Conservation (phyloP, 2,329 filamentous ascomycete genomes). For the Nemania bipapillata region DNA sequence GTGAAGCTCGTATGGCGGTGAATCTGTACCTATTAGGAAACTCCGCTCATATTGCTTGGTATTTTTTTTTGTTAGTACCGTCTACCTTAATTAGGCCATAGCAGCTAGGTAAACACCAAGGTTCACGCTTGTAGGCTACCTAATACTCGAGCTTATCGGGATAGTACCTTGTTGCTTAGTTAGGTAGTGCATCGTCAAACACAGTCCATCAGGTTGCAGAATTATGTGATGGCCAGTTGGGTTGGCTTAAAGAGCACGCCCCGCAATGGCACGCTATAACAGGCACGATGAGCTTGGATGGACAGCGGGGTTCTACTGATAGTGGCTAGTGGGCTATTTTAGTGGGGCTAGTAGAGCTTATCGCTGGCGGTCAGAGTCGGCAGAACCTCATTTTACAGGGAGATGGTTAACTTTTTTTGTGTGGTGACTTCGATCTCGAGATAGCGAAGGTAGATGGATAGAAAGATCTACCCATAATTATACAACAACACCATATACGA, state of each 20-base stretch:
- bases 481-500: background rate
- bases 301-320: constrained; percentile 39
- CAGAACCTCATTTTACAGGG: constrained; percentile 43
- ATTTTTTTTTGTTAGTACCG: background rate
- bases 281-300: background rate
- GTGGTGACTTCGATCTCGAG: constrained; percentile 21
- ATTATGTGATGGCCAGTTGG: background rate
- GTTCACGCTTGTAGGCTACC: no score
- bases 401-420: constrained; percentile 44
- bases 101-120: no score
- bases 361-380: constrained; percentile 44
- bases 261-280: background rate
- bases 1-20: constrained; percentile 23
- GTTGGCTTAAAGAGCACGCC: background rate
- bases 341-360: constrained; percentile 38
- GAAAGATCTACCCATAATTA: background rate
- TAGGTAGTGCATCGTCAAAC: background rate
- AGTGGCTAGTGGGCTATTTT: constrained; percentile 33
- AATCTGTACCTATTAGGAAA: constrained; percentile 32
- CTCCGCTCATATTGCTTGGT: constrained; percentile 24
- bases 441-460: background rate
- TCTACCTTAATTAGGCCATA: no score
- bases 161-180: background rate
- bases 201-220: no score
- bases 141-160: background rate